Conservation (phyloP, 2,329 filamentous ascomycete genomes). For the Paecilomyces sp. region DNA sequence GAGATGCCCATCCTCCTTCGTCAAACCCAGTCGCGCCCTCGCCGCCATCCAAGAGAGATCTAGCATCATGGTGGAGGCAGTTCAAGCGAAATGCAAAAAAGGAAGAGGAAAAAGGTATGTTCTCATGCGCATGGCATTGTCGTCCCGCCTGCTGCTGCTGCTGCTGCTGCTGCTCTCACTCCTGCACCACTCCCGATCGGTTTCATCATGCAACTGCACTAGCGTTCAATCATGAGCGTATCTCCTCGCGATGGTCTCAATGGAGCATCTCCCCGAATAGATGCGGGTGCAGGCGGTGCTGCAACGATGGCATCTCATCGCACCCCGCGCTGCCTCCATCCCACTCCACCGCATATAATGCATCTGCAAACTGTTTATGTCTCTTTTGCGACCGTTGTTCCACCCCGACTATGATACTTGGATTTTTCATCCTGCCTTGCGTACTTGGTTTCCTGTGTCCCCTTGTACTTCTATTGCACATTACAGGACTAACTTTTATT, state of each 20-base stretch:
- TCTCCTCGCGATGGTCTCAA: not conserved
- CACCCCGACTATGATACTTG: not conserved
- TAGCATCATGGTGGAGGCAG: slow-evolving; percentile 95
- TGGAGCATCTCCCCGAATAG: not conserved
- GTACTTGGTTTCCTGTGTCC: not conserved
- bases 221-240: not conserved
- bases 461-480: not conserved
- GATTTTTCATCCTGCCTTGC: not conserved
- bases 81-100: slow-evolving; percentile 69
- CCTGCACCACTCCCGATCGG: not conserved
- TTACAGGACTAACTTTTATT: not conserved
- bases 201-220: not conserved
- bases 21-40: slow-evolving; percentile 51
- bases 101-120: slow-evolving; percentile 56
- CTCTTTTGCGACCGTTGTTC: not conserved
- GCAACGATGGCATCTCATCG: not conserved
- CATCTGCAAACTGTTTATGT: not conserved
- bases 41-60: slow-evolving; percentile 75
- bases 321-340: not conserved
- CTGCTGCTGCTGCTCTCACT: not conserved
- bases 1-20: slow-evolving; percentile 17
- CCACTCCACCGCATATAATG: not conserved
- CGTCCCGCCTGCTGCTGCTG: too few species aligned
- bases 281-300: not conserved
- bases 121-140: not conserved